Conservation (phyloP, 1,284 basidiomycete genomes). For the Xerocomus nothofagi region DNA sequence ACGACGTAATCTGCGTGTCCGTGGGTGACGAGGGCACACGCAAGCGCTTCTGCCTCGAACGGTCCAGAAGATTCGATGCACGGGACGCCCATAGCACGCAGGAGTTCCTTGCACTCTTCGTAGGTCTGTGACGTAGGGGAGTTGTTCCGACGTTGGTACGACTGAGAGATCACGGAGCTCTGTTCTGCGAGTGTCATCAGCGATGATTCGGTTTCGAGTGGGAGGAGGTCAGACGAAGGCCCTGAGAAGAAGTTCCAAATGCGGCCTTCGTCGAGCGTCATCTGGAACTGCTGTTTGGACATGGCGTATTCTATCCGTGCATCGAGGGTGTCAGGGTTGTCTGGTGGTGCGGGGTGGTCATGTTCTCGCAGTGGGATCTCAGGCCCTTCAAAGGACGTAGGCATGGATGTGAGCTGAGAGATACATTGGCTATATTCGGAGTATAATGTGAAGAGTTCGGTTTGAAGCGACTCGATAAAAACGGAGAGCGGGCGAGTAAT, state of each 20-base stretch:
- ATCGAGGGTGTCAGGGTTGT: slow-evolving; percentile 36
- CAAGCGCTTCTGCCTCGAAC: slow-evolving; percentile 83
- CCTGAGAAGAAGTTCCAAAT: slow-evolving; percentile 55
- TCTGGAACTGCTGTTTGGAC: slow-evolving; percentile 63
- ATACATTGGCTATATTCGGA: slow-evolving; percentile 49
- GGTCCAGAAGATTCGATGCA: slow-evolving; percentile 65
- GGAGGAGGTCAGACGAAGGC: slow-evolving; percentile 5
- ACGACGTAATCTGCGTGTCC: slow-evolving; percentile 83
- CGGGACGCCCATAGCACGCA: slow-evolving; percentile 76
- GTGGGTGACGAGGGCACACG: slow-evolving; percentile 67
- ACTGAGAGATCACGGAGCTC: slow-evolving; percentile 57
- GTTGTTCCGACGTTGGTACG: slow-evolving; percentile 60
- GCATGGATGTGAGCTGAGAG: slow-evolving; percentile 44
- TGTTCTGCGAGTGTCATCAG: slow-evolving; percentile 46
- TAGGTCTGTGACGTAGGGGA: slow-evolving; percentile 63
- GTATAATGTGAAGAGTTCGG: slow-evolving; percentile 46
- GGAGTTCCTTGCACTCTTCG: slow-evolving; percentile 59
- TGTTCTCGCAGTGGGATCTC: slow-evolving; percentile 9
- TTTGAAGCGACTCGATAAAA: slow-evolving; percentile 27
- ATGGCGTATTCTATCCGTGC: slow-evolving; percentile 48
- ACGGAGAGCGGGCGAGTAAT: slow-evolving; percentile 17
- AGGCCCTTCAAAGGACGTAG: slow-evolving; percentile 27
- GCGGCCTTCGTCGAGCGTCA: slow-evolving; percentile 59
- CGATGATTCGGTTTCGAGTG: slow-evolving; percentile 24
- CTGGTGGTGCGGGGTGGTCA: slow-evolving; percentile 6